Evolutionary conservation across 2,329 filamentous ascomycete genomes (phyloP).

Genomic region (Exophiala mesophila): DNA sequence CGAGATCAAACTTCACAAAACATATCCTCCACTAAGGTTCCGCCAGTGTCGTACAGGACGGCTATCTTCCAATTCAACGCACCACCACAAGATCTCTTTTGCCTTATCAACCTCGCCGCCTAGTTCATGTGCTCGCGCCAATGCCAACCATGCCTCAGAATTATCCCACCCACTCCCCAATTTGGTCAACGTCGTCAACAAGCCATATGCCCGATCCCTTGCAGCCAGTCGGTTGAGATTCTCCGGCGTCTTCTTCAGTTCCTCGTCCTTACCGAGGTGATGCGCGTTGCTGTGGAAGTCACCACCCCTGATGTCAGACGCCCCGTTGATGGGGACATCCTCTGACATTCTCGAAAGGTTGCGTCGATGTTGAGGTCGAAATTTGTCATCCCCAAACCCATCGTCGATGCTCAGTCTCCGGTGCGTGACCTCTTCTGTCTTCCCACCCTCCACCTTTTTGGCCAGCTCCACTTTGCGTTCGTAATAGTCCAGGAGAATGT

Average conservation of each 20-base stretch:
- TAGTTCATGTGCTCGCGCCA: slow-evolving; percentile 83
- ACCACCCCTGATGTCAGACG: background rate
- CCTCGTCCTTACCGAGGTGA: slow-evolving; percentile 22
- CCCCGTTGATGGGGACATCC: background rate
- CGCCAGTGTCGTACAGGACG: slow-evolving; percentile 75
- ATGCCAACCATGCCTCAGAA: slow-evolving; percentile 85
- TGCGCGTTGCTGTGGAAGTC: background rate
- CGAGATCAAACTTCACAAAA: no score
- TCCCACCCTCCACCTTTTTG: slow-evolving; percentile 25
- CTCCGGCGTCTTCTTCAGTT: slow-evolving; percentile 56
- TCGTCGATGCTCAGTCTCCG: background rate
- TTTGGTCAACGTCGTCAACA: slow-evolving; percentile 78
- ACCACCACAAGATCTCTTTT: slow-evolving; percentile 95
- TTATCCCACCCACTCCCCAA: slow-evolving; percentile 84
- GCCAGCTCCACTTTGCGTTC: slow-evolving; percentile 42
- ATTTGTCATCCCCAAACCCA: background rate
- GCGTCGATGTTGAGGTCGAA: background rate
- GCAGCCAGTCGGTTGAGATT: slow-evolving; percentile 79
- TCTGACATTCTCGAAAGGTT: background rate
- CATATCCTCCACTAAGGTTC: slow-evolving; percentile 65
- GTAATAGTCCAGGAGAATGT: slow-evolving; percentile 82
- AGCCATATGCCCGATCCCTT: slow-evolving; percentile 78
- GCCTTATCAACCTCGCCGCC: slow-evolving; percentile 81
- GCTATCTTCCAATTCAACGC: slow-evolving; percentile 86
- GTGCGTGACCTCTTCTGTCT: background rate